Conservation (phyloP, 345 rosid genomes). For the Excoecaria cochinchinensis region DNA sequence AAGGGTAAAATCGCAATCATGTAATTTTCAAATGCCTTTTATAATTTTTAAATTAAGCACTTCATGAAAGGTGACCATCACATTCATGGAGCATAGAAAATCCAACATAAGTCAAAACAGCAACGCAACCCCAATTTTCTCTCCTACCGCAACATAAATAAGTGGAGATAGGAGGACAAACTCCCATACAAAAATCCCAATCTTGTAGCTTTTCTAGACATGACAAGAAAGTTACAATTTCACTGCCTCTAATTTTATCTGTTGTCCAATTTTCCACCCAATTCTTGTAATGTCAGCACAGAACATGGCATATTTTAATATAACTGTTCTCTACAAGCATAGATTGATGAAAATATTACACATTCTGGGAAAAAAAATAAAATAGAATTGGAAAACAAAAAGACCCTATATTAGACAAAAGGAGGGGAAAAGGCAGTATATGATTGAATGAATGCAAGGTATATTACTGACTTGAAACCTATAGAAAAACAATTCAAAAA, state of each 20-base stretch:
- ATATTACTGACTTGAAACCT: slow-evolving; percentile 25
- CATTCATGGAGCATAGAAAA: too few species aligned
- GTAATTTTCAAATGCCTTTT: too few species aligned
- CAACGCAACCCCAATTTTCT: too few species aligned
- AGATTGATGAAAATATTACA: slow-evolving; percentile 24
- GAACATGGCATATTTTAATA: slow-evolving; percentile 15
- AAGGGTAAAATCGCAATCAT: too few species aligned
- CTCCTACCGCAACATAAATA: too few species aligned
- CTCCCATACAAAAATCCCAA: not conserved
- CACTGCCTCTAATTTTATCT: slow-evolving; percentile 11
- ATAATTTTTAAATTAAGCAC: too few species aligned
- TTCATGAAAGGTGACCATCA: too few species aligned
- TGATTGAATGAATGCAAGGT: slow-evolving; percentile 41
- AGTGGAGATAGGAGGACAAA: too few species aligned
- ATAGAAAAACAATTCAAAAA: slow-evolving; percentile 21
- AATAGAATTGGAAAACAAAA: not conserved
- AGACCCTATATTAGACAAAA: not conserved
- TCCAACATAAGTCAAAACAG: too few species aligned
- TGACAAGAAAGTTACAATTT: slow-evolving; percentile 8
- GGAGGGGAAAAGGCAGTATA: not conserved
- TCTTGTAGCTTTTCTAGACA: not conserved
- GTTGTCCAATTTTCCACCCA: slow-evolving; percentile 3
- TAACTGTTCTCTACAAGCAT: slow-evolving; percentile 11
- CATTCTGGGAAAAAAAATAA: not conserved
- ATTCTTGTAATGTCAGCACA: slow-evolving; percentile 19